Base-by-base conservation (phyloP, 2,329 filamentous ascomycete species). In the Colletotrichum sp. region DNA sequence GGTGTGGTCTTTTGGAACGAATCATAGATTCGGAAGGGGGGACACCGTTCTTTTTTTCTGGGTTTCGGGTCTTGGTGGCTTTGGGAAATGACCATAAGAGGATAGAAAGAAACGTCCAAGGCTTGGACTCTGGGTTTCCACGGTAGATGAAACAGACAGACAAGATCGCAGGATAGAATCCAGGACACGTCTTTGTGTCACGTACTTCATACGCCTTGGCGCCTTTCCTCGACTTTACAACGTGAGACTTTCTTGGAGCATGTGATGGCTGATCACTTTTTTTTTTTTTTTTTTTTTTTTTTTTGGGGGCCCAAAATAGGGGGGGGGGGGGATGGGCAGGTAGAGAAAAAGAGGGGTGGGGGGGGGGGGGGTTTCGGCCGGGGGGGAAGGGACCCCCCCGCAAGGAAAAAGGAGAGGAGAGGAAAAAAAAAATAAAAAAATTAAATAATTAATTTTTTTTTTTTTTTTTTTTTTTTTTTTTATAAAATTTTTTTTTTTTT, bases 81-180 rank as follows among this genome's bases (percentile, higher is more conserved):
- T 68, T 75, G 64, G 70, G 64, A 16, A 64, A 70, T 18, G 21
- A 63, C 24, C 34, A 28, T 34, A 13, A 65, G 70, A 68, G 43
- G 59, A 75, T 75, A 75, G 71, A 52, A 18, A 21, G 34, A 64
- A 28, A 64, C 39, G 39, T 26, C 14, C 28, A 21, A 21, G 70
- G 59, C 59, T 75, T 69, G 73, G 73, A 65, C 59, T 68, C 73
- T 75, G 73, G 70, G 48, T 69, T 75, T 73, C 70, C 59, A 34
- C 59, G 65, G 18, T 68, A 73, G 57, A 73, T 32, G 32, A 34
- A 39, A 30, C 64, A 75, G 64, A 72, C 69, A 72, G 59, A 61
- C 28, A 30, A 59, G 52, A 70, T 73, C 26, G 34, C 65, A 73
- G 60, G 48, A 60, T 73, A 75, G 48, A 75, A 68, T 68, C 65